Conservation (phyloP, 768 basidiomycete species). For the Tricholoma sp. region DNA sequence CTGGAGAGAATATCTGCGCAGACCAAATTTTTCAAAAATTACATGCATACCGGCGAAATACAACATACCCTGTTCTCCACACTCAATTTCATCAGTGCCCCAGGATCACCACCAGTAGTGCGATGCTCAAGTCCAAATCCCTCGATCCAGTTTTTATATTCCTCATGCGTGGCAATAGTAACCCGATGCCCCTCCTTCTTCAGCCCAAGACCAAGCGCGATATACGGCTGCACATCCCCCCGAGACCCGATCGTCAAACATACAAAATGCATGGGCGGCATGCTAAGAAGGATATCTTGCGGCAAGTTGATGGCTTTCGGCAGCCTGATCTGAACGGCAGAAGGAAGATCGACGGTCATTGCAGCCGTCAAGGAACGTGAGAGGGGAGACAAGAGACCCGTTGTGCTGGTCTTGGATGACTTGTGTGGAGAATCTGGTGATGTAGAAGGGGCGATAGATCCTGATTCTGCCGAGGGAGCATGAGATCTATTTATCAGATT, state of each 20-base stretch:
- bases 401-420: slow-evolving; percentile 19
- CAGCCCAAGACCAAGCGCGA: slow-evolving; percentile 48
- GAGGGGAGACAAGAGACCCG: slow-evolving; percentile 40
- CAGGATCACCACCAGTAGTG: slow-evolving; percentile 64
- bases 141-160: slow-evolving; percentile 50
- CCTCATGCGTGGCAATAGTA: slow-evolving; percentile 54
- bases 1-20: slow-evolving; percentile 58
- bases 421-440: not conserved
- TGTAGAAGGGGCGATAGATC: slow-evolving; percentile 2
- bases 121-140: slow-evolving; percentile 56
- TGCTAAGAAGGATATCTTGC: slow-evolving; percentile 22
- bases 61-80: slow-evolving; percentile 32
- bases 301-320: slow-evolving; percentile 50
- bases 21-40: not conserved
- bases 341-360: slow-evolving; percentile 22
- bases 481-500: slow-evolving; percentile 8
- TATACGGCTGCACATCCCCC: slow-evolving; percentile 61
- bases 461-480: slow-evolving; percentile 6
- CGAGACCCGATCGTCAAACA: slow-evolving; percentile 63
- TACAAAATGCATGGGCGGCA: slow-evolving; percentile 47
- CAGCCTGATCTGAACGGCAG: slow-evolving; percentile 24
- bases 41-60: not conserved
- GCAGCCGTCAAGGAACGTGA: slow-evolving; percentile 34
- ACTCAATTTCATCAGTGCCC: slow-evolving; percentile 60
- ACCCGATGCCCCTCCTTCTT: slow-evolving; percentile 46